Base-by-base conservation (phyloP, 2,329 filamentous ascomycete genomes). In the Gaeumannomyces sp. region DNA sequence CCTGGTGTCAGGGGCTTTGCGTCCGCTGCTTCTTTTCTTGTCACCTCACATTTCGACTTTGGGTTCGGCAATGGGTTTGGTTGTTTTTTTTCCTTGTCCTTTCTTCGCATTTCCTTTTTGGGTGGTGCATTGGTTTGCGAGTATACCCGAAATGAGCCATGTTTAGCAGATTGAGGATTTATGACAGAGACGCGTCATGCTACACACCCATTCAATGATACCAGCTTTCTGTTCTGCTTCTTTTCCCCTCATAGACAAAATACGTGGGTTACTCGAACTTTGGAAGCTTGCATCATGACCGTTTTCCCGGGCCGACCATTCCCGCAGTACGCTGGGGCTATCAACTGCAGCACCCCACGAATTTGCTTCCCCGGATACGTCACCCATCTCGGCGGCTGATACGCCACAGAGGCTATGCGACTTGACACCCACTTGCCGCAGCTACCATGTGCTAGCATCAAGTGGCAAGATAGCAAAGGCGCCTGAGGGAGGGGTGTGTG, bases 21-120 rank as follows among this genome's bases (percentile, higher is more conserved):
- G 14, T 29, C 28, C 16, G 4, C 58, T 3, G 27, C 22, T 25
- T 60, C 57, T 27, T 57, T 31, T 59, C 25, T 59, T n/a, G 25
- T 8, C 25, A 57, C 25, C 13, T 19, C 53, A n/a, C 53, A 11
- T n/a, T 10, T 19, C 22, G 53, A 27, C 22, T 57, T 27, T 58
- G 13, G 56, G 22, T 58, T 58, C 56, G 56, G 25, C 63, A 31
- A 45, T 62, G 58, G 14, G 35, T 11, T 38, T 2, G 14, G n/a
- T n/a, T n/a, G n/a, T n/a, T n/a, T n/a, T 59, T 65, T 59, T 65
- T 31, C 57, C 16, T 38, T 64, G 16, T 27, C 14, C 29, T 59
- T 60, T 64, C 35, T 33, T 59, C 33, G 11, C 2, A 50, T 31
- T 64, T 64, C 27, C 59, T 61, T 56, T 31, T 13, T 61, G 27